Evolutionary conservation across 768 basidiomycete species (phyloP), one percentile per base, ranked within the genome.

Genomic region (Hericium erinaceus): DNA sequence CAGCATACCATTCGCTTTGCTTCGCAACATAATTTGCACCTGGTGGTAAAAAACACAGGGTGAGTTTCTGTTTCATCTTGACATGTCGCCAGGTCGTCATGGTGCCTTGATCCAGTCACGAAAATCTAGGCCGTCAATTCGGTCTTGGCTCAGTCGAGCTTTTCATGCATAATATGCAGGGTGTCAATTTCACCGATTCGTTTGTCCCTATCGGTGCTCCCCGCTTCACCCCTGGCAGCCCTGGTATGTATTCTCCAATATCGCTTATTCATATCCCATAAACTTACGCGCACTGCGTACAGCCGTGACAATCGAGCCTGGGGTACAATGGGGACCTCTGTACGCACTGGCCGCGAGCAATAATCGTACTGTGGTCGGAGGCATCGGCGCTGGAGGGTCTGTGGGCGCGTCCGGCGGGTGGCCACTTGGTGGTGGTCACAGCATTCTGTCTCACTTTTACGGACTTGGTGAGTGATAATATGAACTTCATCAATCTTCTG

Each of bases 351-450:
- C 70, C 8, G 64, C 75, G n/a, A 60, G 67, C 4, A 62, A 75
- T n/a, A 70, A 68, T 0, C 72, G 74, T 4, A 64, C 74, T 48
- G 67, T 82, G 18, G 71, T 81, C 5, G 81, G 81, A 6, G 80
- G 75, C 9, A n/a, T 70, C 5, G 72, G 72, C 8, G 11, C 39
- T 0, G 70, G 71, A 6, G 77, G 72, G 20, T 73, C 77, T 5
- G 70, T 80, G 4, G 80, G 77, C 39, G 72, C 78, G 24, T 71
- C 74, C 13, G 78, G 77, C 28, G 80, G 79, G 18, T 81, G 77
- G 75, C 55, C 76, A 3, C 64, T 71, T 28, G 80, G 80, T 12
- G 78, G 76, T 4, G 77, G 80, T 1, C 77, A 81, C 56, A 75
- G 74, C 41, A 60, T 66, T 6, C 57, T 77, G 9, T 67, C 74